Base-by-base conservation (phyloP, 306 rosid species). In the Albizia julibrissin region DNA sequence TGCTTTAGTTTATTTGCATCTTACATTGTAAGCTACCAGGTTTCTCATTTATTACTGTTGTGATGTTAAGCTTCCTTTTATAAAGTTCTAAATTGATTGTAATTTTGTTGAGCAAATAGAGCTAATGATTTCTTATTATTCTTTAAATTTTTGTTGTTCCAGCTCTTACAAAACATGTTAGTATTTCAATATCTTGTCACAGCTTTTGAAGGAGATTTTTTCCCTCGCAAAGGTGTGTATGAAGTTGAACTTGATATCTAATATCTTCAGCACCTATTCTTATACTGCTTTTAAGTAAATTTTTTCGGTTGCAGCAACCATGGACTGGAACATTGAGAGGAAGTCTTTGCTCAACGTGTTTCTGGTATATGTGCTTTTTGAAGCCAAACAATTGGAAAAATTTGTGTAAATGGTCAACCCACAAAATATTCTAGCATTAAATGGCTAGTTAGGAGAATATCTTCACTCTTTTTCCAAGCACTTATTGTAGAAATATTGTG, bases 121-220 rank as follows among this genome's bases (percentile, higher is more conserved):
- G 21, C n/a, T 50, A 6, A 64, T 79, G 68, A 76, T 37, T 72
- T 81, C 69, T 47, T 69, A 76, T n/a, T 39, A 0, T 61, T 40
- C 40, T 21, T 8, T 54, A 19, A 19, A 5, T 54, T 54, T 54
- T 54, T 54, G 14, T n/a, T 83, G 78, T 79, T 82, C 91, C 94
- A 95, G 94, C 67, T 83, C 73, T 78, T 93, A 75, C 83, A 81
- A 88, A 85, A 76, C 71, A 85, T 91, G 97, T 76, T 91, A 74
- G 83, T 95, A 86, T 90, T 95, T 85, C 98, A 89, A 76, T 91
- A 93, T 85, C 91, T 95, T 47, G 89, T 91, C 89, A 80, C 73
- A 64, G 88, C 88, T 81, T 87, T 95, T 47, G 93, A 89, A 91
- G 85, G 87, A 69, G 98, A 95, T 86, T 89, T 95, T 79, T 79